Percentiles rank a stretch among this genome's conserved stretches.
phyloP scores from a whole-genome alignment of 345 rosid species.

The Salix exigua region DNA sequence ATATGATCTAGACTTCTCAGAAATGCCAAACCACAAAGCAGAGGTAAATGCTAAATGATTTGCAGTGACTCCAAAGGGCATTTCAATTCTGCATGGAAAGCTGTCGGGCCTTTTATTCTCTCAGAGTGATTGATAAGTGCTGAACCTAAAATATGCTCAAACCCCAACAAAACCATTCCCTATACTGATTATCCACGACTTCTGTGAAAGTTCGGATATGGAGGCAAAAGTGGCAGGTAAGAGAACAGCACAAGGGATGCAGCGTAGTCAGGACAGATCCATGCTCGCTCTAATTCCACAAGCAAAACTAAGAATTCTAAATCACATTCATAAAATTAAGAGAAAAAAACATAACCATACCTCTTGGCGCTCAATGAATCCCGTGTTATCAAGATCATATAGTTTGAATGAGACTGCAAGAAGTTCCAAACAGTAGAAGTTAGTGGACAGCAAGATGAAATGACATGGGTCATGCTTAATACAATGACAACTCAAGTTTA shows the following conservation, averaged over 20 bases:
- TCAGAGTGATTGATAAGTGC: neutral
- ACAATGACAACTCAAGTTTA: neutral
- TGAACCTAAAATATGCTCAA: neutral
- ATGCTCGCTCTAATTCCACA: neutral
- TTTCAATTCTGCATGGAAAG: neutral
- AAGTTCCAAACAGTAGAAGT: neutral
- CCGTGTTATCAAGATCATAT: slow-evolving; percentile 83
- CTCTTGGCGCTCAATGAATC: slow-evolving; percentile 96
- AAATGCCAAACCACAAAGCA: neutral
- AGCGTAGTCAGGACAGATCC: too few species aligned
- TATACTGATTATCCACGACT: neutral
- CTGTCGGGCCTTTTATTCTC: neutral
- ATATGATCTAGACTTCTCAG: neutral
- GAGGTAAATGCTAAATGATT: neutral
- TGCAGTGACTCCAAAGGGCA: neutral
- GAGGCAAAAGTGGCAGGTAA: neutral
- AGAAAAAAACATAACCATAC: slow-evolving; percentile 32
- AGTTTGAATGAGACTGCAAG: slow-evolving; percentile 89
- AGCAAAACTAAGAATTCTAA: neutral
- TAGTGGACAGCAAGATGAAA: neutral
- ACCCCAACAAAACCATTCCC: neutral
- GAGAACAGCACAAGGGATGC: neutral
- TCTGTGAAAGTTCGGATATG: neutral
- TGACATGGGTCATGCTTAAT: neutral
- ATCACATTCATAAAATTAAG: neutral